phyloP scores from a whole-genome alignment of 148 eudicot species.

The Camellia lanceoleosa region DNA sequence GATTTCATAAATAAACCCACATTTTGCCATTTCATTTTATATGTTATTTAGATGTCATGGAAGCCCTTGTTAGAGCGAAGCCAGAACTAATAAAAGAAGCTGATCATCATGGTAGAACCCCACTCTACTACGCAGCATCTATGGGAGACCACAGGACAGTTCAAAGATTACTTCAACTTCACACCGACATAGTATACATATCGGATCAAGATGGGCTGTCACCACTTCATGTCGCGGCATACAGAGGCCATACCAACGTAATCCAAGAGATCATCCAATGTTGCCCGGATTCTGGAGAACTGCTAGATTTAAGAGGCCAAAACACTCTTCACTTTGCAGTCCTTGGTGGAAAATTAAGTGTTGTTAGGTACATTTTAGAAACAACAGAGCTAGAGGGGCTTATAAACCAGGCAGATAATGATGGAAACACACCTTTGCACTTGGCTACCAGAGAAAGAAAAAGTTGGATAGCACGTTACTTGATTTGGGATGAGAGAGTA shows the following conservation, averaged over 20 bases:
- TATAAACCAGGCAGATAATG: not conserved
- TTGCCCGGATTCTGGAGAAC: not conserved
- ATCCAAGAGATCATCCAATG: not conserved
- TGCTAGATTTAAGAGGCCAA: not conserved
- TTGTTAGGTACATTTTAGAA: not conserved
- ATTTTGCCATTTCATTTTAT: not conserved
- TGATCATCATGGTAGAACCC: not conserved
- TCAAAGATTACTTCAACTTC: not conserved
- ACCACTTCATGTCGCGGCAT: not conserved
- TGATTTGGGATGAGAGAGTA: conserved; percentile 1
- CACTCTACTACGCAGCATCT: not conserved
- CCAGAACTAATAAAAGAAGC: conserved; percentile 1
- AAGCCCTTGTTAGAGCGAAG: not conserved
- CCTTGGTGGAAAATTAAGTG: not conserved
- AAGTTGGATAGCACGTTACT: not conserved
- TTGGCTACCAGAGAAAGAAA: not conserved
- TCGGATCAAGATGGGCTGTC: not conserved
- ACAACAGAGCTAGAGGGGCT: conserved; percentile 3
- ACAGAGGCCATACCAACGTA: not conserved
- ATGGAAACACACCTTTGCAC: not conserved
- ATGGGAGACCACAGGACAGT: not conserved
- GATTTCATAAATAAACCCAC: too few species aligned
- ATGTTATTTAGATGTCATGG: not conserved
- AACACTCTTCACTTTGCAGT: not conserved
- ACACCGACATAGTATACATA: not conserved